Evolutionary conservation across 805 yeast species (phyloP), one percentile per base, ranked within the genome.

Genomic region (Wickerhamiella bombiphila): DNA sequence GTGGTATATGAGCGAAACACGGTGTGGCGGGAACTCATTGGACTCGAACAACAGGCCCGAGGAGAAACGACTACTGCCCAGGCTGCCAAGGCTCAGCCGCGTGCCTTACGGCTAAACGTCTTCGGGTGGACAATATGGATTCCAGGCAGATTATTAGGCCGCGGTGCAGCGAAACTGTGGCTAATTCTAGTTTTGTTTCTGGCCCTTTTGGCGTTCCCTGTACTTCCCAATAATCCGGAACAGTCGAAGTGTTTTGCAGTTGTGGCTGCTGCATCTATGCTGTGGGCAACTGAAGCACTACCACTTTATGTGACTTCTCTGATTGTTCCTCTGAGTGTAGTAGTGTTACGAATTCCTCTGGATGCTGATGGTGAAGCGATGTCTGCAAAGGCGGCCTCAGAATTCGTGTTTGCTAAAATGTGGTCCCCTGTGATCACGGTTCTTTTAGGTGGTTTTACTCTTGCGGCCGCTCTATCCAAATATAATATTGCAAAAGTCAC

Each of bases 1-100:
- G 80, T 88, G 25, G 94, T 86, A 15, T 88, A 95, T 93, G 97
- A 88, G 60, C 70, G 98, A 57, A 85, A 85, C 56, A 88, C 96
- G 0, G 96, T 88, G 21, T 88, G 98, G 98, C 76, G 91, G 54
- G 96, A 88, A 57, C 76, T 88, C 78, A 78, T 88, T 54, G 88
- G 91, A 17, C 59, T 86, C 49, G 95, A 86, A 55, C 70, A 94
- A 48, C 80, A 80, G 50, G 65, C 86, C 1, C 88, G 85, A 50
- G 83, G 82, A 16, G 85, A 86, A n/a, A 14, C 36, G 36, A n/a
- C 35, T 3, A 18, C 14, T 4, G 18, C 39, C 19, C 30, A 15
- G 17, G 38, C 2, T 29, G 39, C 24, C 32, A 41, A 22, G 48
- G 46, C 22, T 40, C 39, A 6, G 16, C 24, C 32, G 25, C 9